phyloP scores from a whole-genome alignment of 2,329 filamentous ascomycete species.

The Colletotrichum tropicicola region DNA sequence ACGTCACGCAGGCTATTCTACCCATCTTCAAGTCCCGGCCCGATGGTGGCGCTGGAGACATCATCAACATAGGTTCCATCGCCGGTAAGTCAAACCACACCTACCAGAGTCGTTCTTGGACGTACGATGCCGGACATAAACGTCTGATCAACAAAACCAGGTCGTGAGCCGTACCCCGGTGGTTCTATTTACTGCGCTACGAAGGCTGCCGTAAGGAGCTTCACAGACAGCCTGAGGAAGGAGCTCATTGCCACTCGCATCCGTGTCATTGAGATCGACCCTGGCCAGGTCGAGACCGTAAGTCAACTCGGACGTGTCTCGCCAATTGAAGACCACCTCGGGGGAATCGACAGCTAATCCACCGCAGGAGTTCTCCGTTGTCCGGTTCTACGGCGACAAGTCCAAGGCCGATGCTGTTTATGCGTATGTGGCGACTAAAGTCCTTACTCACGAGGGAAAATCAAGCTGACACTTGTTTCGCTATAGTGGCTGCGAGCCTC shows the following conservation, averaged over 20 bases:
- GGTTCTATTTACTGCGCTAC: constrained; percentile 94
- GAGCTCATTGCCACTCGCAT: constrained; percentile 85
- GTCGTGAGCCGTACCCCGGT: constrained; percentile 83
- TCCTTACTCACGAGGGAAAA: neutral
- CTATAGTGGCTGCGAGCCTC: constrained; percentile 75
- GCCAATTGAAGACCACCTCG: neutral
- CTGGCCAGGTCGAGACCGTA: constrained; percentile 91
- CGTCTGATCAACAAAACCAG: constrained; percentile 30
- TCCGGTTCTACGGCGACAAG: constrained; percentile 90
- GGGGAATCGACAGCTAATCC: constrained; percentile 8
- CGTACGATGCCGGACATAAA: neutral
- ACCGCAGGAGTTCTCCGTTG: constrained; percentile 81
- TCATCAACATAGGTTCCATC: constrained; percentile 94
- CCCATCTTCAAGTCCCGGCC: constrained; percentile 81
- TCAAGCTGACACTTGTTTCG: neutral
- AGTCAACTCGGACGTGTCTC: constrained; percentile 31
- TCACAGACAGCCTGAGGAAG: constrained; percentile 83
- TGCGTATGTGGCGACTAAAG: constrained; percentile 74
- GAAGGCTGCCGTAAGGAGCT: constrained; percentile 87
- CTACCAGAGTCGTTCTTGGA: neutral
- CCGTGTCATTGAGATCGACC: constrained; percentile 87
- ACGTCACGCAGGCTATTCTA: constrained; percentile 93
- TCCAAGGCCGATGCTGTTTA: constrained; percentile 91
- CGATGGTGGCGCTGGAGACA: constrained; percentile 84
- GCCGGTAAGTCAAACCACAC: constrained; percentile 60